Evolutionary conservation across 2,329 filamentous ascomycete genomes (phyloP).

Genomic region (Pyrenochaeta sp.): DNA sequence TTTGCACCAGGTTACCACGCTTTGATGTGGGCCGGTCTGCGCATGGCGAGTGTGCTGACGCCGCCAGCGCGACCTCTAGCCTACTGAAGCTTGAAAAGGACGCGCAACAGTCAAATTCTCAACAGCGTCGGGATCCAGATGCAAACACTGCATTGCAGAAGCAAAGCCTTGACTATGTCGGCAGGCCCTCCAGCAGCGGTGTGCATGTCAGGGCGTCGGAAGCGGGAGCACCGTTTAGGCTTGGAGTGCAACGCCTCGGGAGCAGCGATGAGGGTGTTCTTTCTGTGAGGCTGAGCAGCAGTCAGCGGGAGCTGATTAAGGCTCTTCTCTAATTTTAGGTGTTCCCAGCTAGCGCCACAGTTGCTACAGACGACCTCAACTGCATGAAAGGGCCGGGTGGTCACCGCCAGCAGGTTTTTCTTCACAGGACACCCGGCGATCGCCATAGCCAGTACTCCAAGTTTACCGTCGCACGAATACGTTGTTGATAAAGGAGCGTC

Average conservation of each 20-base stretch:
- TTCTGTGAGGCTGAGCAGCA: constrained; percentile 40
- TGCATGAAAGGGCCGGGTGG: constrained; percentile 16
- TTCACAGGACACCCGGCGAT: constrained; percentile 7
- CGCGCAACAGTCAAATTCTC: constrained; percentile 2
- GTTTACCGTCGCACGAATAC: constrained; percentile 18
- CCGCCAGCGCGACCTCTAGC: constrained; percentile 16
- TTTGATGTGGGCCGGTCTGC: constrained; percentile 10
- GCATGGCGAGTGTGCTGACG: constrained; percentile 18
- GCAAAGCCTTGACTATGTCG: background rate
- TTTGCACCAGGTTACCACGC: constrained; percentile 4
- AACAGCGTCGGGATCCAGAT: no score
- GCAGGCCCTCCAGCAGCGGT: constrained; percentile 5
- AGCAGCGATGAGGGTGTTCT: constrained; percentile 10
- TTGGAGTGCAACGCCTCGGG: constrained; percentile 5
- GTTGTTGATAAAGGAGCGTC: constrained; percentile 32
- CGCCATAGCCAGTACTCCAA: constrained; percentile 7
- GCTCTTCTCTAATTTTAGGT: constrained; percentile 32
- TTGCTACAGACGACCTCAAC: constrained; percentile 6
- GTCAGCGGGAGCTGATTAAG: constrained; percentile 28
- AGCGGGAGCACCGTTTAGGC: background rate
- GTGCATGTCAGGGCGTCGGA: constrained; percentile 2
- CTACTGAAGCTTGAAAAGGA: constrained; percentile 1
- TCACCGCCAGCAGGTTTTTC: constrained; percentile 15
- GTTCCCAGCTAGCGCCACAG: constrained; percentile 27
- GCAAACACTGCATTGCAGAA: background rate